Evolutionary conservation across 2,329 filamentous ascomycete genomes (phyloP), one percentile per base, ranked within the genome.

Genomic region (Trichocomaceae sp.): DNA sequence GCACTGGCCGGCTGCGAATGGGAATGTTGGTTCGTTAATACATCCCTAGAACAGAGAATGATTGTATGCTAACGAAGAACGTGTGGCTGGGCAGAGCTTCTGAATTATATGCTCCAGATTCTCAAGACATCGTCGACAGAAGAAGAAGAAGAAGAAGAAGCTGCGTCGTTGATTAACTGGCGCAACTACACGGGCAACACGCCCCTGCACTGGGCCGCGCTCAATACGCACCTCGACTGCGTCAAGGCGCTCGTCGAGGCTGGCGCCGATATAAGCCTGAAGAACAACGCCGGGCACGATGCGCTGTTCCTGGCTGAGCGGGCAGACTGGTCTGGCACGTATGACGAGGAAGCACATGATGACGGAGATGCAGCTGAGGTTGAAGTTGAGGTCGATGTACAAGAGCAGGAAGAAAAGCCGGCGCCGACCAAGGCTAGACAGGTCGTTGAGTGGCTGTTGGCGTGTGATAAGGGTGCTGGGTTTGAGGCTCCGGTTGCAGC

Each of bases 1-100:
- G 66, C 93, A 99, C 73, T 96, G 95, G 83, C 90, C 91, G 7
- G 85, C 89, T 22, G 93, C 89, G 23, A 99, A 99, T 68, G 92
- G 92, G 1, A 86, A 96, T 67, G 66, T 82, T 58, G 87, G 90
- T 91, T 79, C 64, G 76, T 70, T 59, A 29, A 13, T 4, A 13
- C 42, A 1, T 35, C 31, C 10, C 12, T 3, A 35, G 12, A 13
- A 35, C 15, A 13, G 26, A 8, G 26, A 10, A 6, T 29, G 26
- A n/a, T n/a, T n/a, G n/a, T n/a, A n/a, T 29, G 8, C 26, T 29
- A 29, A 29, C 26, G 2, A 29, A 29, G 7, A 10, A 2, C 37
- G 19, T 48, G 47, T 13, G 31, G 41, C 8, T 17, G n/a, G 39
- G 12, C 20, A 76, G 75, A 77, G 66, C 76, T 79, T 12, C 69